Base-by-base conservation (phyloP, 768 basidiomycete genomes). In the Thelephora ganbajun region DNA sequence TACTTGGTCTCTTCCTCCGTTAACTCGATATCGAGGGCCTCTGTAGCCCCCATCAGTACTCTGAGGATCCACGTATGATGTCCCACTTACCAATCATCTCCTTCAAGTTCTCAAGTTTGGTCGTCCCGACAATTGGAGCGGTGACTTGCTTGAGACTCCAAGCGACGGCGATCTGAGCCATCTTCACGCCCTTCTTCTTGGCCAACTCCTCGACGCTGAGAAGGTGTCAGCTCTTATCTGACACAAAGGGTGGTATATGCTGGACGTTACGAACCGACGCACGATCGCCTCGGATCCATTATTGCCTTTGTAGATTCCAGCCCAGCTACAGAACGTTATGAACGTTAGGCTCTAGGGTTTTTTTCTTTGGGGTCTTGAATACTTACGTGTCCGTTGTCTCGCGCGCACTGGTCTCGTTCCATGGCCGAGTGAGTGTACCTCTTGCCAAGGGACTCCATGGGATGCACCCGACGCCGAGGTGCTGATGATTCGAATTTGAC, bases 1-100 rank as follows among this genome's bases (percentile, higher is more conserved):
- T 67, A 68, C 58, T 73, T 69, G 44, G 75, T 62, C 54, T 83
- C 80, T 18, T 80, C n/a, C n/a, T 77, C 0, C 67, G n/a, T n/a
- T n/a, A n/a, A n/a, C n/a, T n/a, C n/a, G n/a, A n/a, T n/a, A n/a
- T n/a, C n/a, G n/a, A n/a, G 63, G 0, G 72, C 70, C 42, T 83
- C 74, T 63, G 4, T 63, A 73, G 9, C 59, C 72, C 71, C 46
- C 19, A 36, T 19, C 44, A 43, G 20, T 16, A 7, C 39, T 13
- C n/a, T n/a, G n/a, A n/a, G n/a, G n/a, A n/a, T n/a, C n/a, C n/a
- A n/a, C n/a, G n/a, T n/a, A n/a, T n/a, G n/a, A n/a, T n/a, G n/a
- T n/a, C n/a, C n/a, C 14, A 51, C 50, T 49, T 52, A 53, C 57
- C 59, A 43, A 65, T 58, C 19, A 65, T 51, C 43, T 70, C 68